A percentile compares a stretch with the other conserved stretches of the same genome.
Conservation (phyloP, 176 grass and related monocot species). For the Canna indica region DNA sequence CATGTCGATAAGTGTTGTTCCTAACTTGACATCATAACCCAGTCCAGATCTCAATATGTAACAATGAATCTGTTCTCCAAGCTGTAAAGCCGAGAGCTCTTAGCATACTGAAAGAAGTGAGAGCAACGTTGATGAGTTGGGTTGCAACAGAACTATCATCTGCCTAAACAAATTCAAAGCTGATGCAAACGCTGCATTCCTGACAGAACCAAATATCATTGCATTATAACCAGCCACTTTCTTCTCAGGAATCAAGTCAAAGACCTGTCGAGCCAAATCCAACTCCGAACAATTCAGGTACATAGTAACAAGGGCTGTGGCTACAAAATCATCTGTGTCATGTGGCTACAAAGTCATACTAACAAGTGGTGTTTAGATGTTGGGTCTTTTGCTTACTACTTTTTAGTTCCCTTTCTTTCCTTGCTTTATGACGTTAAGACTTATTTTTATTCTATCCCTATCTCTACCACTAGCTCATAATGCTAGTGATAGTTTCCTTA, state of each 20-base stretch:
- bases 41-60: slow-evolving; percentile 17
- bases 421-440: too few species aligned
- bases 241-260: slow-evolving; percentile 20
- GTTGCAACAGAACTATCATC: not conserved
- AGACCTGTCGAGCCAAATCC: slow-evolving; percentile 13
- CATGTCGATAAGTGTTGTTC: slow-evolving; percentile 28
- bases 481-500: too few species aligned
- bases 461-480: too few species aligned
- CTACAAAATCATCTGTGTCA: slow-evolving; percentile 18
- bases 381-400: too few species aligned
- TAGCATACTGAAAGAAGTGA: slow-evolving; percentile 27
- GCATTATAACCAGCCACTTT: slow-evolving; percentile 31
- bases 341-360: too few species aligned
- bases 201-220: slow-evolving; percentile 27
- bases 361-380: too few species aligned
- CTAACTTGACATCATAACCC: slow-evolving; percentile 20
- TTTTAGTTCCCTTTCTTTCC: too few species aligned
- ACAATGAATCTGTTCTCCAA: slow-evolving; percentile 33
- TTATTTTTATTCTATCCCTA: too few species aligned
- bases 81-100: not conserved
- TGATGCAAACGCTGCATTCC: slow-evolving; percentile 9
- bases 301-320: slow-evolving; percentile 31
- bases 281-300: slow-evolving; percentile 15
- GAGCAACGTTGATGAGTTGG: slow-evolving; percentile 27
- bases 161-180: slow-evolving; percentile 24